phyloP scores from a whole-genome alignment of 1,139 yeast species.

The Sugiyamaella xylanicola region DNA sequence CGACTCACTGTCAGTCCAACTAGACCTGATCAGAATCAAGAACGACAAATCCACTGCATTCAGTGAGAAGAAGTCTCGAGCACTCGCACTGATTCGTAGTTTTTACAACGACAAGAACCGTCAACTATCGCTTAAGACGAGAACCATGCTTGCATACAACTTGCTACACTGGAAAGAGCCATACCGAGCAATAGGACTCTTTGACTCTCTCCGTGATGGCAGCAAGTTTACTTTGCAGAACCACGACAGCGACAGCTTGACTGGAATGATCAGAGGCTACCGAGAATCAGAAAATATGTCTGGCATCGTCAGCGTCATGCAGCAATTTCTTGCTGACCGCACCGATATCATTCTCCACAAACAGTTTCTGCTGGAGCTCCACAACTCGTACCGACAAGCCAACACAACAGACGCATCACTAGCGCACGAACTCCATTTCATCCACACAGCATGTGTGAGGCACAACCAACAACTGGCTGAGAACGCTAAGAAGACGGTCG shows the following conservation, averaged over 20 bases:
- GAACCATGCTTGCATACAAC: conserved; percentile 29
- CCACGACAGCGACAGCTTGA: conserved; percentile 30
- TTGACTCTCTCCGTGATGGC: conserved; percentile 29
- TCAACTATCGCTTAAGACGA: conserved; percentile 18
- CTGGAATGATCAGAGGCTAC: conserved; percentile 27
- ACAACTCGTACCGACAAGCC: conserved; percentile 14
- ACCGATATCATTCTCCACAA: conserved; percentile 25
- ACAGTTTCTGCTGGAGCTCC: conserved; percentile 27
- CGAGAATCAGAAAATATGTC: conserved; percentile 20
- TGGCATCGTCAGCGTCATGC: conserved; percentile 18
- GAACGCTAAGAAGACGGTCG: conserved; percentile 21
- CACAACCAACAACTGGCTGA: conserved; percentile 21
- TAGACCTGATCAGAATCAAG: conserved; percentile 15
- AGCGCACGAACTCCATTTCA: conserved; percentile 19
- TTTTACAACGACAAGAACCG: conserved; percentile 15
- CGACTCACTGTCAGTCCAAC: conserved; percentile 14
- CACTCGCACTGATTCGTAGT: conserved; percentile 17
- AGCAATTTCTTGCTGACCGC: conserved; percentile 24
- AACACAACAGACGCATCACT: conserved; percentile 13
- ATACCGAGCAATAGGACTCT: conserved; percentile 25
- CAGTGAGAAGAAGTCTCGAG: conserved; percentile 10
- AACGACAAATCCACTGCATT: conserved; percentile 11
- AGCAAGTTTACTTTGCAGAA: conserved; percentile 24
- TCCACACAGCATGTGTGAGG: conserved; percentile 21
- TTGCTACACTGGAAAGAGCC: conserved; percentile 25